A percentile compares a stretch with the other conserved stretches of the same genome.
Evolutionary conservation across 371 early-diverging fungal species (phyloP).

Genomic region (Chytridium lagenaria): DNA sequence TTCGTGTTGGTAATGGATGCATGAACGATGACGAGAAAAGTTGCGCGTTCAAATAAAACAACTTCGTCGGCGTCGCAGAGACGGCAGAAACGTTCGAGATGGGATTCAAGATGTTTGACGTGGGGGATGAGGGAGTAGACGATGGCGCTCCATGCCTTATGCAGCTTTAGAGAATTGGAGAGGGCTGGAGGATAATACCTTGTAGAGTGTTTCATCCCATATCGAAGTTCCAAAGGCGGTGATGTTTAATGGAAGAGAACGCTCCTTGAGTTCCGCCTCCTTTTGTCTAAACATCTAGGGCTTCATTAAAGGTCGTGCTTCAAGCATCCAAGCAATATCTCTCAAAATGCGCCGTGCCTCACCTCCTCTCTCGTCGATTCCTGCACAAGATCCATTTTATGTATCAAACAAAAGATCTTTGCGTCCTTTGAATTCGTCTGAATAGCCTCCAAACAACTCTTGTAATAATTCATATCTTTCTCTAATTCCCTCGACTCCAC

Average conservation of each 20-base stretch:
- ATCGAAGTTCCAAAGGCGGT: constrained; percentile 89
- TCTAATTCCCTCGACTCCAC: constrained; percentile 91
- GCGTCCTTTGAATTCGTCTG: constrained; percentile 84
- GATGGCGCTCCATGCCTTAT: constrained; percentile 93
- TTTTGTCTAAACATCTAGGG: constrained; percentile 72
- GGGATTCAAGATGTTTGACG: constrained; percentile 77
- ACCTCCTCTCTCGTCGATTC: constrained; percentile 76
- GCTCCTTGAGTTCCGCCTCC: constrained; percentile 69
- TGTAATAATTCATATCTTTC: constrained; percentile 89
- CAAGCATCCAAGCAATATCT: not conserved
- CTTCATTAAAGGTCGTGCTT: not conserved
- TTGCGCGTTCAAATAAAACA: constrained; percentile 91
- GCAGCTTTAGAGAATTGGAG: not conserved
- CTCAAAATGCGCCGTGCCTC: constrained; percentile 6
- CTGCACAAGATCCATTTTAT: constrained; percentile 95
- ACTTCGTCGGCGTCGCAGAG: constrained; percentile 93
- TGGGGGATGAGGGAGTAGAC: constrained; percentile 94
- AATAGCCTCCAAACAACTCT: constrained; percentile 87
- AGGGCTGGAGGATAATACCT: constrained; percentile 50
- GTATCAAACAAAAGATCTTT: constrained; percentile 91
- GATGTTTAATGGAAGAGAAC: constrained; percentile 76
- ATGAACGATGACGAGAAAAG: constrained; percentile 92
- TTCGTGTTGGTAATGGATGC: constrained; percentile 47
- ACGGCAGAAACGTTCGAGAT: constrained; percentile 77
- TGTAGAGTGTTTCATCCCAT: constrained; percentile 95